phyloP scores from a whole-genome alignment of 2,329 filamentous ascomycete genomes.

The Penicillium sclerotigenum region DNA sequence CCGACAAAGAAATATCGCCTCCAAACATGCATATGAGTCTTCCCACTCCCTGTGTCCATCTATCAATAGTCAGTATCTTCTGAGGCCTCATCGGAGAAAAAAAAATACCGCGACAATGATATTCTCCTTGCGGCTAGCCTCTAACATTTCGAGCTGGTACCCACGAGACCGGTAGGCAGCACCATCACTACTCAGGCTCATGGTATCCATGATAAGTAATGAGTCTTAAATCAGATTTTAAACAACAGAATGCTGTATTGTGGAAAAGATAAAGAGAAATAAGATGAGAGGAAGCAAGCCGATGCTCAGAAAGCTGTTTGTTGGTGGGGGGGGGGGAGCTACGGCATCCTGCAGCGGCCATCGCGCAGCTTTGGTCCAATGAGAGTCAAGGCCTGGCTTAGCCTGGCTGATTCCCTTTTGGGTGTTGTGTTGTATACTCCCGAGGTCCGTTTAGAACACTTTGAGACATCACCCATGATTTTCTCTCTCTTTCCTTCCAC shows the following conservation, averaged over 20 bases:
- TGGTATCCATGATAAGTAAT: neutral
- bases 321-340: neutral
- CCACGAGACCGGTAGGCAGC: slow-evolving; percentile 43
- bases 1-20: neutral
- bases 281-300: neutral
- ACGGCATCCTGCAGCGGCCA: slow-evolving; percentile 1
- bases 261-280: neutral
- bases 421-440: neutral
- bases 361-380: slow-evolving; percentile 3
- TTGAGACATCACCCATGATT: too few relatives aligned
- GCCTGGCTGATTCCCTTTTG: neutral
- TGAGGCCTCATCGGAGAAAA: neutral
- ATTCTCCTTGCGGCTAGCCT: slow-evolving; percentile 65
- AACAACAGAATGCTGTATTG: too few relatives aligned
- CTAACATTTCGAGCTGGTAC: slow-evolving; percentile 75
- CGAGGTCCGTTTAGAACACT: too few relatives aligned
- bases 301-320: neutral
- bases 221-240: neutral
- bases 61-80: slow-evolving; percentile 28
- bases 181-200: slow-evolving; percentile 1
- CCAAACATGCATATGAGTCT: slow-evolving; percentile 67
- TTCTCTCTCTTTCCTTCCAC: neutral
- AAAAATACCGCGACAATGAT: slow-evolving; percentile 64
- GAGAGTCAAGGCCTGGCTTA: neutral
- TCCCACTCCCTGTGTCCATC: slow-evolving; percentile 80